phyloP scores from a whole-genome alignment of 1,284 basidiomycete species.

The Ustilago tritici region DNA sequence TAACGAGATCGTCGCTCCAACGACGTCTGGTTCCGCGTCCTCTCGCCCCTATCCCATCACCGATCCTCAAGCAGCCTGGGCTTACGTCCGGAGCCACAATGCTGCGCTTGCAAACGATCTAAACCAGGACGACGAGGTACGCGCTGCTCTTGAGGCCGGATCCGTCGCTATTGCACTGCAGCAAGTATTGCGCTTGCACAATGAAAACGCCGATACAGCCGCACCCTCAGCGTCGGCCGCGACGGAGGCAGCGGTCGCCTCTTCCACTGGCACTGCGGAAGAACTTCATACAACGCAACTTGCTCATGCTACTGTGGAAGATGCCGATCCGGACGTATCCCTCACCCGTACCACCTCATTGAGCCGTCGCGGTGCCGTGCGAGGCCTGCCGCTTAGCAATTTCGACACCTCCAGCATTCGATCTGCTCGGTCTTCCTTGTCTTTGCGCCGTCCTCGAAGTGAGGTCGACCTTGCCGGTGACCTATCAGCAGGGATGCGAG shows the following conservation, averaged over 20 bases:
- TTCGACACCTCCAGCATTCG: constrained; percentile 36
- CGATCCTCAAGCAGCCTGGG: constrained; percentile 25
- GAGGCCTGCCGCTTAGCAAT: constrained; percentile 20
- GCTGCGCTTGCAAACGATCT: constrained; percentile 10
- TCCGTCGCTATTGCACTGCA: constrained; percentile 19
- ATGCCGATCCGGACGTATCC: constrained; percentile 36
- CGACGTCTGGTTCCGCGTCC: not conserved
- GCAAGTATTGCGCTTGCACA: constrained; percentile 3
- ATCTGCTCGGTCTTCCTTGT: constrained; percentile 28
- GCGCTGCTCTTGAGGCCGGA: constrained; percentile 18
- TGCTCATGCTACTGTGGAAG: not conserved
- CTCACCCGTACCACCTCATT: constrained; percentile 32
- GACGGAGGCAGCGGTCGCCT: not conserved
- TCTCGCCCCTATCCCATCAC: constrained; percentile 35
- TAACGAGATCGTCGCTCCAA: constrained; percentile 30
- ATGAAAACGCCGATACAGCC: not conserved
- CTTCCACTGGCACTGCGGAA: not conserved
- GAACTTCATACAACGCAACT: not conserved
- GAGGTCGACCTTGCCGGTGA: not conserved
- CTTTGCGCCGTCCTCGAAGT: constrained; percentile 10
- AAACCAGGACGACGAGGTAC: constrained; percentile 23
- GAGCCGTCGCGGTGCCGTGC: constrained; percentile 45
- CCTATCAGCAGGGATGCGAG: not conserved
- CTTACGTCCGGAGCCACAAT: constrained; percentile 25
- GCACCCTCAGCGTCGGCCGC: not conserved